Percentiles rank a stretch among this genome's conserved stretches.
phyloP scores from a whole-genome alignment of 305 asterid species.

The Fraxinus albicans region DNA sequence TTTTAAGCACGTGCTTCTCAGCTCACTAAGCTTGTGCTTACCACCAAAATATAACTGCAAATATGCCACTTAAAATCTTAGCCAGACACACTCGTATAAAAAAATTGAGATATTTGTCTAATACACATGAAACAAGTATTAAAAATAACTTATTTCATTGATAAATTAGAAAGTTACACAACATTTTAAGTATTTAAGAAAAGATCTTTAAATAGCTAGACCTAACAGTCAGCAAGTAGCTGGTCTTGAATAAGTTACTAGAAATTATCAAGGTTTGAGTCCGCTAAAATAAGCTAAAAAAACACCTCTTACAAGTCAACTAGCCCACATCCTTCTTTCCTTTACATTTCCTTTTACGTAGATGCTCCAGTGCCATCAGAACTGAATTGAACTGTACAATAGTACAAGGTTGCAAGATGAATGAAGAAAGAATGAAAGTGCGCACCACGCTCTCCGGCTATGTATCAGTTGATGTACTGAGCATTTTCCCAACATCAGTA shows the following conservation, averaged over 20 bases:
- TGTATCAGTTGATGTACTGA: constrained; percentile 21
- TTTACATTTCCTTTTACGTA: constrained; percentile 30
- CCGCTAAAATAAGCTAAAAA: constrained; percentile 16
- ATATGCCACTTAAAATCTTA: background rate
- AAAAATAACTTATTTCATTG: constrained; percentile 16
- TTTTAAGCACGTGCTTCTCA: background rate
- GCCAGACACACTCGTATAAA: background rate
- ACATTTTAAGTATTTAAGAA: background rate
- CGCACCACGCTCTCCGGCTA: constrained; percentile 26
- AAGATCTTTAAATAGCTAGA: background rate
- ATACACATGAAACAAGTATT: background rate
- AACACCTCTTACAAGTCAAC: constrained; percentile 14
- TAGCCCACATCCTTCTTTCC: constrained; percentile 40
- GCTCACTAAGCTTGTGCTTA: background rate
- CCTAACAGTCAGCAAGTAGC: constrained; percentile 43
- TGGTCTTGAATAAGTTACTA: constrained; percentile 34
- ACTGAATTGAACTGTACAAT: constrained; percentile 43
- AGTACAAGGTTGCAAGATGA: constrained; percentile 36
- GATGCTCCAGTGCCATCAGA: constrained; percentile 38
- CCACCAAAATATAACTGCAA: background rate
- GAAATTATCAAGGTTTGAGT: constrained; percentile 12
- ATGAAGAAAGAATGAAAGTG: constrained; percentile 48
- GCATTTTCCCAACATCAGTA: background rate
- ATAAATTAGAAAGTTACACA: constrained; percentile 10
- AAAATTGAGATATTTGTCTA: background rate